Evolutionary conservation across 371 early-diverging fungal species (phyloP).

Genomic region (Rhizomucor miehei): DNA sequence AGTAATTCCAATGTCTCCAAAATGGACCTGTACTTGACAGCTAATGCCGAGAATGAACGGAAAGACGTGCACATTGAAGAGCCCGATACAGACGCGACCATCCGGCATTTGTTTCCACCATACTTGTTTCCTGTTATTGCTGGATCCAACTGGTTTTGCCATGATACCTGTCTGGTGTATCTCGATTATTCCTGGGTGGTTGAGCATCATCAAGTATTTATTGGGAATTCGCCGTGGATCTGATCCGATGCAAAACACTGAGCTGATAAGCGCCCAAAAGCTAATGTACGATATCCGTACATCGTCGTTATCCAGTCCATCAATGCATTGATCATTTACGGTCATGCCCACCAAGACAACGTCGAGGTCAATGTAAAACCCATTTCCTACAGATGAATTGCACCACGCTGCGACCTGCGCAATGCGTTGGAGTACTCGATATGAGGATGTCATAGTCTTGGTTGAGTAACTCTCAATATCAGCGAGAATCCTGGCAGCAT

Average conservation of each 20-base stretch:
- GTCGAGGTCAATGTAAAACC: slow-evolving; percentile 42
- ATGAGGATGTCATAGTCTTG: slow-evolving; percentile 36
- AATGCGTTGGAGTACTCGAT: slow-evolving; percentile 42
- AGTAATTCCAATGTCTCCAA: slow-evolving; percentile 23
- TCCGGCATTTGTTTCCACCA: slow-evolving; percentile 44
- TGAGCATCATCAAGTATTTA: slow-evolving; percentile 30
- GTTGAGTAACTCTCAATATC: slow-evolving; percentile 47
- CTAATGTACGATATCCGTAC: slow-evolving; percentile 36
- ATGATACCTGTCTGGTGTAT: slow-evolving; percentile 44
- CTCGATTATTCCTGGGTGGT: slow-evolving; percentile 33
- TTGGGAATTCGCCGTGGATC: slow-evolving; percentile 43
- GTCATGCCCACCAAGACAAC: slow-evolving; percentile 45
- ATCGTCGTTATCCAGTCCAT: slow-evolving; percentile 44
- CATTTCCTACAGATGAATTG: slow-evolving; percentile 19
- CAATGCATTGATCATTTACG: slow-evolving; percentile 33
- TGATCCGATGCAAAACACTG: slow-evolving; percentile 40
- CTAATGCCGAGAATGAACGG: slow-evolving; percentile 33
- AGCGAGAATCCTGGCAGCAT: slow-evolving; percentile 36
- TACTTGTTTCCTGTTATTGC: slow-evolving; percentile 39
- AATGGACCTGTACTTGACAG: slow-evolving; percentile 24
- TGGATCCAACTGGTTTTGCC: slow-evolving; percentile 39
- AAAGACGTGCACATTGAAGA: slow-evolving; percentile 40
- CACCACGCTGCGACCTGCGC: slow-evolving; percentile 34
- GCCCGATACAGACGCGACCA: slow-evolving; percentile 32
- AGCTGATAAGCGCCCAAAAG: slow-evolving; percentile 44